Conservation (phyloP, 2,329 filamentous ascomycete species). For the Claviceps cyperi region DNA sequence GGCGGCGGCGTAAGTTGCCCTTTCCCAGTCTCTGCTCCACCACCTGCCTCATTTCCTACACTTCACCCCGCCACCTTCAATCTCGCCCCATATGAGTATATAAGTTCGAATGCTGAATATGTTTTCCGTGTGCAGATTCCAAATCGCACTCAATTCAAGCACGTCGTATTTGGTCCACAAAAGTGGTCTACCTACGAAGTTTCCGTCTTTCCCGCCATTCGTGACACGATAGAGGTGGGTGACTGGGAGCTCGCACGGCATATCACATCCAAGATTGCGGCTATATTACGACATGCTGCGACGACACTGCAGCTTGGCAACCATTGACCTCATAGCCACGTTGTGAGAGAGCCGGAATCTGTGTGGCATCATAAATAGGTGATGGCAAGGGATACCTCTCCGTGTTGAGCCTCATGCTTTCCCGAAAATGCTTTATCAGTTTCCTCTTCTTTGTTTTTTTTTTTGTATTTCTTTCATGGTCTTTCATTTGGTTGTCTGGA, state of each 20-base stretch:
- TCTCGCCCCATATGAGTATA: slow-evolving; percentile 5
- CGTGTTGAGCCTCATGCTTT: too few relatives aligned
- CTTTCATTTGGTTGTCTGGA: too few relatives aligned
- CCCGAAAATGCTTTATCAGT: too few relatives aligned
- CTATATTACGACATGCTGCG: slow-evolving; percentile 49
- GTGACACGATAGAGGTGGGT: slow-evolving; percentile 59
- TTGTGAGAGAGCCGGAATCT: not conserved
- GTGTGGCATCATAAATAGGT: not conserved
- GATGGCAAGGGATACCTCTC: too few relatives aligned
- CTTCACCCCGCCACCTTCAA: not conserved
- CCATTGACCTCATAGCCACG: not conserved
- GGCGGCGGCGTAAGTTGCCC: slow-evolving; percentile 56
- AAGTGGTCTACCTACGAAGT: slow-evolving; percentile 43
- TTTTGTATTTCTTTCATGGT: too few relatives aligned
- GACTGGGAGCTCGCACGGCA: slow-evolving; percentile 56
- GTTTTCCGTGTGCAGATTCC: slow-evolving; percentile 43
- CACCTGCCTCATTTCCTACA: too few relatives aligned
- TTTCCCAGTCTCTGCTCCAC: not conserved
- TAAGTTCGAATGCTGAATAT: not conserved
- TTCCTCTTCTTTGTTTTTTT: too few relatives aligned
- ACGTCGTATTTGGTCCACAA: slow-evolving; percentile 76
- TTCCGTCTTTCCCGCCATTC: slow-evolving; percentile 51
- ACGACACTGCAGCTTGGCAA: slow-evolving; percentile 16
- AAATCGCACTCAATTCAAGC: slow-evolving; percentile 84
- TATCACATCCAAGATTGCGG: slow-evolving; percentile 57